Conservation (phyloP, 768 basidiomycete genomes). For the Boletus reticulatus region DNA sequence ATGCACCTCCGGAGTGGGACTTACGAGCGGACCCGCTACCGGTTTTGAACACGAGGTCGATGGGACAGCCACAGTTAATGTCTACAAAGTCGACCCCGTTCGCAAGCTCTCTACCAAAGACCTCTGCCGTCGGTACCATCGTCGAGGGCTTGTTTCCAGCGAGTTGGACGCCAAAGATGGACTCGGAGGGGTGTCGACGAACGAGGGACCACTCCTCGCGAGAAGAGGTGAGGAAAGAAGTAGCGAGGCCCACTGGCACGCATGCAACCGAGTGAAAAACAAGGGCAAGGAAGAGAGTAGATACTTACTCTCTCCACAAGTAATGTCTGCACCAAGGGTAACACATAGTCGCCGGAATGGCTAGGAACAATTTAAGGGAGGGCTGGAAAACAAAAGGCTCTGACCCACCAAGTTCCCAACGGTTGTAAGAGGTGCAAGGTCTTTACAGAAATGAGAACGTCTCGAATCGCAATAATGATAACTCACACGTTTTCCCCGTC, state of each 20-base stretch:
- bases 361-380: constrained; percentile 34
- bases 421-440: constrained; percentile 85
- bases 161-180: constrained; percentile 87
- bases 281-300: not conserved
- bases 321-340: constrained; percentile 87
- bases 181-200: constrained; percentile 82
- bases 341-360: constrained; percentile 93
- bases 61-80: constrained; percentile 95
- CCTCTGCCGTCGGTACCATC: constrained; percentile 79
- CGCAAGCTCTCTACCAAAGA: constrained; percentile 66
- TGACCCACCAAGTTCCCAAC: constrained; percentile 82
- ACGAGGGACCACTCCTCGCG: constrained; percentile 96
- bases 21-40: constrained; percentile 88
- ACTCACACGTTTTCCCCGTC: constrained; percentile 81
- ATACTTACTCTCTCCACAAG: constrained; percentile 83
- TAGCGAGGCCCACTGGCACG: constrained; percentile 86
- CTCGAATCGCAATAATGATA: not conserved
- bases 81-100: constrained; percentile 86
- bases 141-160: constrained; percentile 84
- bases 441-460: constrained; percentile 37
- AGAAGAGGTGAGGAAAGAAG: constrained; percentile 83
- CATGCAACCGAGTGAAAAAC: not conserved
- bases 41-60: constrained; percentile 90
- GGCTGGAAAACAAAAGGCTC: not conserved
- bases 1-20: constrained; percentile 30